Evolutionary conservation across 2,329 filamentous ascomycete genomes (phyloP).

Genomic region (Lecanosticta acicola): DNA sequence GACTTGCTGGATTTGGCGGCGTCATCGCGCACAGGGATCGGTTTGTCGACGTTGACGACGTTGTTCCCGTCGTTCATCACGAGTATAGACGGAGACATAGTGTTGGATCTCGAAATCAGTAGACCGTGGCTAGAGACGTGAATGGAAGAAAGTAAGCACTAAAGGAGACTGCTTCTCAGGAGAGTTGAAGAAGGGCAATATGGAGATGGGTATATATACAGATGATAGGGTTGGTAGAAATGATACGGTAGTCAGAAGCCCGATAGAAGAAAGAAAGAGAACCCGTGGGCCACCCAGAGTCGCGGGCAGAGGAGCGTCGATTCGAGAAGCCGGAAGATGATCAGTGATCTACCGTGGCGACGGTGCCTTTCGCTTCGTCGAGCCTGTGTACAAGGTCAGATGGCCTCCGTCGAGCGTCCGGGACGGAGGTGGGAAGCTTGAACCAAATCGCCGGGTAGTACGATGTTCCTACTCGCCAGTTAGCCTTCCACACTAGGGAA

Average conservation of each 20-base stretch:
- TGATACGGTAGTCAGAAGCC: no score
- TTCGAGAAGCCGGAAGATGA: background rate
- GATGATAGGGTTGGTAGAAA: no score
- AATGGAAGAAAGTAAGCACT: background rate
- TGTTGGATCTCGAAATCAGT: background rate
- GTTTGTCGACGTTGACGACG: slow-evolving; percentile 9
- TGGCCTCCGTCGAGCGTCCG: background rate
- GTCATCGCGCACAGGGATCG: background rate
- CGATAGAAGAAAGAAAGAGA: no score
- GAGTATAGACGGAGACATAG: slow-evolving; percentile 17
- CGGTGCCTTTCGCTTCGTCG: background rate
- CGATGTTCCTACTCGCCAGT: background rate
- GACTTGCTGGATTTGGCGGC: slow-evolving; percentile 10
- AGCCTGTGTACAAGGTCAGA: background rate
- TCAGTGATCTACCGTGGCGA: background rate
- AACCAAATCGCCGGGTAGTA: background rate
- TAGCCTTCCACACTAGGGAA: background rate
- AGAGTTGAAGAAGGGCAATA: no score
- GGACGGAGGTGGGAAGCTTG: background rate
- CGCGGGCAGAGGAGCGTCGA: background rate
- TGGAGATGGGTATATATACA: no score
- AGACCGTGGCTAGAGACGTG: background rate
- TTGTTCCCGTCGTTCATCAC: slow-evolving; percentile 24
- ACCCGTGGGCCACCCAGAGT: background rate
- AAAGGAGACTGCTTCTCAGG: background rate